A percentile compares a stretch with the other conserved stretches of the same genome.
These are phyloP conservation scores for Sugiyamaella novakii DNA, from an alignment of 1,139 yeast genomes.

Conservation along the genomic window DNA sequence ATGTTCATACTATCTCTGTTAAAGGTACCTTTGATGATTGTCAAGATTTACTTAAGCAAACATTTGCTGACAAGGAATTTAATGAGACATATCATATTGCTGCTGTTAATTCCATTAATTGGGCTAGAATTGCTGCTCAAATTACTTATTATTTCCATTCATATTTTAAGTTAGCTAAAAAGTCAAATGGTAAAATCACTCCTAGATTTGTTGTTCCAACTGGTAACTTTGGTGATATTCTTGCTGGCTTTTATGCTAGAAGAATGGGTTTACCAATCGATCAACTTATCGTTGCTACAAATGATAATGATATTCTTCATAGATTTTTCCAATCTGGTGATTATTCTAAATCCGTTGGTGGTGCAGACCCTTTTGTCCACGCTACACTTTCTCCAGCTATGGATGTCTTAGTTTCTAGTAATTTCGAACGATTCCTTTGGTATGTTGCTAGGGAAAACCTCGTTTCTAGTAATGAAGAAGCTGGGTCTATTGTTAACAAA, in stretches of 20 bases:
- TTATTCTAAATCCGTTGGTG: slow-evolving; percentile 56
- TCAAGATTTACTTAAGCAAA: slow-evolving; percentile 91
- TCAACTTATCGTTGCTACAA: slow-evolving; percentile 88
- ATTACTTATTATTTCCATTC: slow-evolving; percentile 94
- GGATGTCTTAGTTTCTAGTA: slow-evolving; percentile 94
- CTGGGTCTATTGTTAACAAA: slow-evolving; percentile 67
- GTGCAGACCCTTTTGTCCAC: slow-evolving; percentile 65
- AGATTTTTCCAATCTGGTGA: slow-evolving; percentile 86
- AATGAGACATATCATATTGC: slow-evolving; percentile 90
- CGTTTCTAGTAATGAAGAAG: slow-evolving; percentile 59
- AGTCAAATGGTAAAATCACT: slow-evolving; percentile 46
- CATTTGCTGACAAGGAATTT: slow-evolving; percentile 87
- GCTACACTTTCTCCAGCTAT: slow-evolving; percentile 96
- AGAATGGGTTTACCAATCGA: slow-evolving; percentile 94
- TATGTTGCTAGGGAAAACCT: slow-evolving; percentile 77
- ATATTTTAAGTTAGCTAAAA: slow-evolving; percentile 66
- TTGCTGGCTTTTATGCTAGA: slow-evolving; percentile 94
- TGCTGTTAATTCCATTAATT: slow-evolving; percentile 96
- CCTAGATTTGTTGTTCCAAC: slow-evolving; percentile 80
- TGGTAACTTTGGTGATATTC: slow-evolving; percentile 96
- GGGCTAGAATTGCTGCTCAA: slow-evolving; percentile 98
- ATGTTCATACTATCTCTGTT: slow-evolving; percentile 92
- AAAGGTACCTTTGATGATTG: slow-evolving; percentile 98
- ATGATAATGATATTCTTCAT: slow-evolving; percentile 90
- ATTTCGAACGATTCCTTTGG: slow-evolving; percentile 96